phyloP scores from a whole-genome alignment of 371 early-diverging fungal species.

The Sporodiniella umbellata region DNA sequence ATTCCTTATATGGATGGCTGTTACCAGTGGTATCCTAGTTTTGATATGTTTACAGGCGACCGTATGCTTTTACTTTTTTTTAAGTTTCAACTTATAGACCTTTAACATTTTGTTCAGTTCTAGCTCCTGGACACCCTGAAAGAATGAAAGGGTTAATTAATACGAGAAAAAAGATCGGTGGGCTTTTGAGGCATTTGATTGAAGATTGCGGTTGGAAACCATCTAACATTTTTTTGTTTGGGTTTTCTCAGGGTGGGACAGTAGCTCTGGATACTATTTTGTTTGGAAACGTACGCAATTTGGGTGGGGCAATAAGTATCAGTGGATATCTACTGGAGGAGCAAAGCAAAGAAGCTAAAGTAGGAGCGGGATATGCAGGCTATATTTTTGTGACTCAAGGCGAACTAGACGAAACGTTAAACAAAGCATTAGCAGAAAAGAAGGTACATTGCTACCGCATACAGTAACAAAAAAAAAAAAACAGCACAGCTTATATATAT shows the following conservation, averaged over 20 bases:
- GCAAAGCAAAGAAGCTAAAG: constrained; percentile 19
- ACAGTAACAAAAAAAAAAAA: not conserved
- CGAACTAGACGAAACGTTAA: constrained; percentile 43
- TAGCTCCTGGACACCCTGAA: constrained; percentile 44
- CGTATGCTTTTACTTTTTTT: constrained; percentile 24
- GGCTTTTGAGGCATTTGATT: constrained; percentile 41
- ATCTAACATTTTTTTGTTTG: constrained; percentile 60
- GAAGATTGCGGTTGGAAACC: constrained; percentile 41
- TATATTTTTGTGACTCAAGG: constrained; percentile 54
- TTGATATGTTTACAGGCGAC: constrained; percentile 57
- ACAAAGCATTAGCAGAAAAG: constrained; percentile 37
- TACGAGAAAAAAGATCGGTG: constrained; percentile 32
- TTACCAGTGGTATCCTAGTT: constrained; percentile 67
- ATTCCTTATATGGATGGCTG: constrained; percentile 63
- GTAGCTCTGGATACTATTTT: constrained; percentile 63
- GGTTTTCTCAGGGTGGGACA: constrained; percentile 74
- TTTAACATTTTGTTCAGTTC: constrained; percentile 21
- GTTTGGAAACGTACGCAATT: constrained; percentile 38
- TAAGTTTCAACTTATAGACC: not conserved
- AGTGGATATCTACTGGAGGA: constrained; percentile 59
- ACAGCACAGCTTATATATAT: no score
- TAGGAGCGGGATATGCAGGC: constrained; percentile 35
- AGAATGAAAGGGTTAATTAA: constrained; percentile 38
- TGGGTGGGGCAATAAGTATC: constrained; percentile 54
- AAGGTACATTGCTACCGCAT: constrained; percentile 22